phyloP scores from a whole-genome alignment of 1,139 yeast species.

The Nakaseomyces glabratus region DNA sequence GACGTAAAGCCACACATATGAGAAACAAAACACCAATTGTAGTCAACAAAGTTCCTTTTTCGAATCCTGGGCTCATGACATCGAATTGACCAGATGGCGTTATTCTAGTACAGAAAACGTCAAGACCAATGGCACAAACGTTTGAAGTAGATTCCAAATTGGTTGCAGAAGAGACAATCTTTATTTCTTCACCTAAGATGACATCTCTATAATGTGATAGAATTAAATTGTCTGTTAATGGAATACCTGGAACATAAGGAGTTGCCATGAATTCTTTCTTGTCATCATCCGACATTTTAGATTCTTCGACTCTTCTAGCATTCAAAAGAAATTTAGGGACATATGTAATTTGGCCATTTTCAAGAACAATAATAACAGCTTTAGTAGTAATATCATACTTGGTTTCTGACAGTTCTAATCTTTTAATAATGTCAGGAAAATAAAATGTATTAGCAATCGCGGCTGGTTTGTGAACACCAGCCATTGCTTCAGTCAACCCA shows the following conservation, averaged over 20 bases:
- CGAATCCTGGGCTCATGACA: conserved; percentile 57
- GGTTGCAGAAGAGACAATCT: conserved; percentile 51
- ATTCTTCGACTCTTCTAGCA: conserved; percentile 51
- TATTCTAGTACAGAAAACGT: conserved; percentile 65
- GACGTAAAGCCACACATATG: conserved; percentile 42
- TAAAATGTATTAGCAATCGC: conserved; percentile 49
- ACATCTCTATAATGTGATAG: conserved; percentile 35
- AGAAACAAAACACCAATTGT: conserved; percentile 50
- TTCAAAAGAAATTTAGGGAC: conserved; percentile 57
- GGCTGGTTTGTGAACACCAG: conserved; percentile 35
- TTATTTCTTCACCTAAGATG: conserved; percentile 16
- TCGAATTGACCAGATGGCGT: conserved; percentile 85
- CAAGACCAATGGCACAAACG: conserved; percentile 58
- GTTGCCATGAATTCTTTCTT: conserved; percentile 50
- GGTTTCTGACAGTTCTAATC: conserved; percentile 53
- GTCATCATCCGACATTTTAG: conserved; percentile 47
- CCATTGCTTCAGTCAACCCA: conserved; percentile 15
- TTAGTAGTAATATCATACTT: conserved; percentile 68
- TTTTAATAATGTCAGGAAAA: conserved; percentile 46
- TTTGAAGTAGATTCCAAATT: conserved; percentile 73
- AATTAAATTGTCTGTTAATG: conserved; percentile 39
- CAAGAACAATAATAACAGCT: conserved; percentile 51
- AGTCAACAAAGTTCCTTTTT: conserved; percentile 49
- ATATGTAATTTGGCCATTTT: conserved; percentile 54
- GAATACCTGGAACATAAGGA: conserved; percentile 60